phyloP scores from a whole-genome alignment of 805 yeast genomes.

The Saturnispora kantuleensis region DNA sequence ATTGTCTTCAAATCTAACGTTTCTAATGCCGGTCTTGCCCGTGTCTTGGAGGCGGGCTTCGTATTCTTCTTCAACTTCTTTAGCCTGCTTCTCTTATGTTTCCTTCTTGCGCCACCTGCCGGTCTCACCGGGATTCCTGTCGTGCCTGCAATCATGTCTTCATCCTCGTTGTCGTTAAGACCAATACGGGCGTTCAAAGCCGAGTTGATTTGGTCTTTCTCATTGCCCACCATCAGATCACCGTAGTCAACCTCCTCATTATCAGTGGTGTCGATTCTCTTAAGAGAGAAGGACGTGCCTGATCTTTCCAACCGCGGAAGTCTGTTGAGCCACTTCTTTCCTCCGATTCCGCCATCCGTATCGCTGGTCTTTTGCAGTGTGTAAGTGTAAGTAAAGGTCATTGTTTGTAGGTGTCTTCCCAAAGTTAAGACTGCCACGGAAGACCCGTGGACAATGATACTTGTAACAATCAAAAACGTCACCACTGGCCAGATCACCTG shows the following conservation, averaged over 20 bases:
- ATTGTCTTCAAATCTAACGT: conserved; percentile 12
- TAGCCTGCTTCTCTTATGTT: conserved; percentile 38
- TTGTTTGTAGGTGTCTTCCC: conserved; percentile 82
- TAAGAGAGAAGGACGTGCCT: conserved; percentile 72
- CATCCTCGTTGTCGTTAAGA: conserved; percentile 7
- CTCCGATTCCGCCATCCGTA: conserved; percentile 46
- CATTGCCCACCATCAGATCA: conserved; percentile 8
- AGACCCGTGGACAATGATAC: conserved; percentile 53
- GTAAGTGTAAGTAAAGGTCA: conserved; percentile 87
- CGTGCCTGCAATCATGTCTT: conserved; percentile 10
- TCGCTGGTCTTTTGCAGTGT: conserved; percentile 53
- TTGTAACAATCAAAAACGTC: conserved; percentile 41
- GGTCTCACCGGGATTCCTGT: conserved; percentile 46
- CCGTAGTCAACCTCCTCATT: conserved; percentile 9
- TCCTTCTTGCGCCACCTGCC: conserved; percentile 63
- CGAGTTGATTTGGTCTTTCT: conserved; percentile 17
- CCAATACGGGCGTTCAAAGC: conserved; percentile 16
- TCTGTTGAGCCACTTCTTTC: conserved; percentile 62
- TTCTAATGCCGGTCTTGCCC: conserved; percentile 24
- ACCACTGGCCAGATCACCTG: conserved; percentile 41
- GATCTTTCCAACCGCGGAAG: conserved; percentile 67
- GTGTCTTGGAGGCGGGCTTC: conserved; percentile 26
- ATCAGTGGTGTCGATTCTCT: conserved; percentile 58
- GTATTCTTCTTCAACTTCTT: conserved; percentile 20
- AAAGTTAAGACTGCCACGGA: conserved; percentile 50